Evolutionary conservation across 768 basidiomycete species (phyloP).

Genomic region (Tulasnella sp.): DNA sequence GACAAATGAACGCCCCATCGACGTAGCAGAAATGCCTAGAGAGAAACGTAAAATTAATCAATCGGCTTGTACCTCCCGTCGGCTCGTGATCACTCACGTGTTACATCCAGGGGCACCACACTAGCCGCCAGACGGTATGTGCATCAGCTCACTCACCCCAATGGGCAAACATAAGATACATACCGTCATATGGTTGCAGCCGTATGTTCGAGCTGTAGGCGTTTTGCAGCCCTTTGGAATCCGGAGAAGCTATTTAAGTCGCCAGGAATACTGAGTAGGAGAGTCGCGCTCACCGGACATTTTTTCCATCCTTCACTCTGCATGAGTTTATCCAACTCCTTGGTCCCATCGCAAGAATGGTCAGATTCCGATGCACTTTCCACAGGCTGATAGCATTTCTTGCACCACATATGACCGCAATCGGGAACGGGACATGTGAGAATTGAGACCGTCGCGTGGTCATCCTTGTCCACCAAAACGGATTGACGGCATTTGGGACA

Average conservation of each 20-base stretch:
- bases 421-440: constrained; percentile 39
- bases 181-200: constrained; percentile 14
- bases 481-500: constrained; percentile 45
- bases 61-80: no score
- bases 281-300: constrained; percentile 37
- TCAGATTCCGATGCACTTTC: constrained; percentile 32
- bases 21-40: constrained; percentile 11
- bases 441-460: constrained; percentile 31
- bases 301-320: constrained; percentile 46
- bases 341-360: constrained; percentile 44
- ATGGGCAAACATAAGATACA: background rate
- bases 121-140: background rate
- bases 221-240: background rate
- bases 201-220: background rate
- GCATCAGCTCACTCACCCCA: background rate
- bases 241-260: background rate
- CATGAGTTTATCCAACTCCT: constrained; percentile 44
- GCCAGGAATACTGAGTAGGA: background rate
- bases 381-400: constrained; percentile 39
- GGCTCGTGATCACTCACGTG: background rate
- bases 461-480: constrained; percentile 39
- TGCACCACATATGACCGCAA: constrained; percentile 50
- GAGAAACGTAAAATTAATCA: background rate
- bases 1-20: constrained; percentile 4
- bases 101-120: constrained; percentile 3